These are phyloP conservation scores for Chrysoporthe cubensis DNA, from an alignment of 2,329 filamentous ascomycete species.

Conservation along the genomic window DNA sequence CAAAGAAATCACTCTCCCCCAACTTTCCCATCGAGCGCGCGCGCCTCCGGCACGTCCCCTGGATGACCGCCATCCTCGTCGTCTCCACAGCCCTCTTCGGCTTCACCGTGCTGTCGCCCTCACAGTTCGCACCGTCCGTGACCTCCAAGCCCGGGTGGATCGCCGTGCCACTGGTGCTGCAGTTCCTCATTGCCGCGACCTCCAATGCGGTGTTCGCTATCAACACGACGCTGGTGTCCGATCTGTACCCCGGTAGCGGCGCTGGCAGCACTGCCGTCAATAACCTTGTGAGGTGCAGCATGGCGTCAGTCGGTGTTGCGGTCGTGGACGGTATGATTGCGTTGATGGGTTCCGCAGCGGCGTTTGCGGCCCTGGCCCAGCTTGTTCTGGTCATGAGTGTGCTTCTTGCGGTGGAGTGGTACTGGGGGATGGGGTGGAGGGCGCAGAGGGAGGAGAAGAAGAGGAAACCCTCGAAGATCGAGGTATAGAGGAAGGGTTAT, in stretches of 20 bases:
- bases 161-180: conserved; percentile 34
- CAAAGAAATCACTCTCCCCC: conserved; percentile 33
- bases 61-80: conserved; percentile 44
- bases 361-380: conserved; percentile 29
- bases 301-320: conserved; percentile 37
- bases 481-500: too few relatives aligned
- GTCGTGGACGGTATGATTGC: conserved; percentile 30
- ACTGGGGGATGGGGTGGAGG: conserved; percentile 16
- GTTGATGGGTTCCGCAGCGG: conserved; percentile 17
- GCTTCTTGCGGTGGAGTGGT: conserved; percentile 11
- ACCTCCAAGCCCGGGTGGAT: conserved; percentile 32
- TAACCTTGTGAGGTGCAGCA: conserved; percentile 39
- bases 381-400: conserved; percentile 15
- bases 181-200: conserved; percentile 42
- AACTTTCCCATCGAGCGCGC: conserved; percentile 50
- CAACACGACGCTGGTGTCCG: conserved; percentile 40
- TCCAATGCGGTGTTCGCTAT: conserved; percentile 43
- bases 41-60: conserved; percentile 45
- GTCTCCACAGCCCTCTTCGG: conserved; percentile 41
- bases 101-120: conserved; percentile 35
- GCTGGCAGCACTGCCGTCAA: conserved; percentile 41
- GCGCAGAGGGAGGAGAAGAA: conserved; percentile 10
- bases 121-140: not conserved
- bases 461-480: not conserved
- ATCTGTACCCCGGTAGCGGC: conserved; percentile 38